Conservation (phyloP, 306 rosid genomes). For the Malus fusca region DNA sequence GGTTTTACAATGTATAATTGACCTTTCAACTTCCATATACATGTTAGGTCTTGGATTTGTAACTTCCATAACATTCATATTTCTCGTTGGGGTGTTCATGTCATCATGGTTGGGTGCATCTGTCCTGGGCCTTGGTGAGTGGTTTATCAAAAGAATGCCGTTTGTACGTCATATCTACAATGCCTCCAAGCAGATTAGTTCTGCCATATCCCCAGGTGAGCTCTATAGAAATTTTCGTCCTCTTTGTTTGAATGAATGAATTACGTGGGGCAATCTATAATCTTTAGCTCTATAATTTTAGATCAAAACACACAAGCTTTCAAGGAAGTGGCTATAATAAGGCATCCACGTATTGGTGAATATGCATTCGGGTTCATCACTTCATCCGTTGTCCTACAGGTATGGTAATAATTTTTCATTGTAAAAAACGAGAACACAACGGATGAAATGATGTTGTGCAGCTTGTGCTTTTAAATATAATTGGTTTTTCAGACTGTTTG, state of each 20-base stretch:
- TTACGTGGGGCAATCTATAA: conserved; percentile 10
- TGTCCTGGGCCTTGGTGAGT: conserved; percentile 85
- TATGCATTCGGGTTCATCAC: conserved; percentile 92
- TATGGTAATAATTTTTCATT: conserved; percentile 17
- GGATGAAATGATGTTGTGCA: neutral
- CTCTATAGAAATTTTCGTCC: conserved; percentile 6
- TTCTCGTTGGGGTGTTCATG: conserved; percentile 90
- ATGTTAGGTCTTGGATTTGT: conserved; percentile 78
- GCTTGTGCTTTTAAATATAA: neutral
- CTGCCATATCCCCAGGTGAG: conserved; percentile 90
- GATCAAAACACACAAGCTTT: conserved; percentile 90
- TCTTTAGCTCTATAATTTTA: conserved; percentile 17
- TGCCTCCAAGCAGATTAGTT: conserved; percentile 91
- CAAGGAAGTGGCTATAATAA: conserved; percentile 89
- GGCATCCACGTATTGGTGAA: conserved; percentile 95
- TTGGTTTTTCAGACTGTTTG: neutral
- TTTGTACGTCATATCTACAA: conserved; percentile 83
- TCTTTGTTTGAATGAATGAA: neutral
- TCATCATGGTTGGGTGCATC: conserved; percentile 97
- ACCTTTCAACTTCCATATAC: conserved; percentile 12
- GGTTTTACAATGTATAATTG: neutral
- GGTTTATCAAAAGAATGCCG: conserved; percentile 93
- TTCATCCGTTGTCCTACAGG: conserved; percentile 79
- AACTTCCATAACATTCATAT: conserved; percentile 81
- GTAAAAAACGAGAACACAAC: neutral